Conservation (phyloP, 2,329 filamentous ascomycete genomes). For the Nigrograna mackinnonii region DNA sequence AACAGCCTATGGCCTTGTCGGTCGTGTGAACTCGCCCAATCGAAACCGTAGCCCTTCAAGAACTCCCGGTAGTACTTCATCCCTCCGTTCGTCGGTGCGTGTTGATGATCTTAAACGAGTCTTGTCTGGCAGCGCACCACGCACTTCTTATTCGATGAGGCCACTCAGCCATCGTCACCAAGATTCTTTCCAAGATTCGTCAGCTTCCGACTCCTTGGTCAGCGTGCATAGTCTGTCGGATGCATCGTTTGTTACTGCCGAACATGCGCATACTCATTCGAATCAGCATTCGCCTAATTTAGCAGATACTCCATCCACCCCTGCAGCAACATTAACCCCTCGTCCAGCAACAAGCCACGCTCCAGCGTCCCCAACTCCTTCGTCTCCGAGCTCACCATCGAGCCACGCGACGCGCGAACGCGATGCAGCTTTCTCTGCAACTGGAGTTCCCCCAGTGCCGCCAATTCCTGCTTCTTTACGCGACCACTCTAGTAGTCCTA, state of each 20-base stretch:
- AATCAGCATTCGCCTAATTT: background rate
- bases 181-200: slow-evolving; percentile 53
- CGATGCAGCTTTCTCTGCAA: slow-evolving; percentile 14
- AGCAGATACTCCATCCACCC: slow-evolving; percentile 19
- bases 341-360: slow-evolving; percentile 13
- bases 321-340: slow-evolving; percentile 25
- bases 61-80: slow-evolving; percentile 39
- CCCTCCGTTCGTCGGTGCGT: slow-evolving; percentile 41
- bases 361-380: slow-evolving; percentile 1
- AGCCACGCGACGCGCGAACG: slow-evolving; percentile 14
- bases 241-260: slow-evolving; percentile 50
- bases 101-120: slow-evolving; percentile 53
- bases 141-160: slow-evolving; percentile 33
- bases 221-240: slow-evolving; percentile 74
- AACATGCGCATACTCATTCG: slow-evolving; percentile 13
- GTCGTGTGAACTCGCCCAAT: slow-evolving; percentile 30
- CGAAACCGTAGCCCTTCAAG: slow-evolving; percentile 30
- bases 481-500: slow-evolving; percentile 14
- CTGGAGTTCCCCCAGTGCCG: slow-evolving; percentile 34
- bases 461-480: slow-evolving; percentile 33
- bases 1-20: slow-evolving; percentile 38
- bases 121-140: slow-evolving; percentile 41
- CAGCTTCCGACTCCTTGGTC: slow-evolving; percentile 70
- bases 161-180: slow-evolving; percentile 24
- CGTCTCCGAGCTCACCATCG: slow-evolving; percentile 7